Percentiles rank a stretch among this genome's conserved stretches.
Evolutionary conservation across 192 early-diverging fungal genomes (phyloP).

Genomic region (Polychytrium aggregatum): DNA sequence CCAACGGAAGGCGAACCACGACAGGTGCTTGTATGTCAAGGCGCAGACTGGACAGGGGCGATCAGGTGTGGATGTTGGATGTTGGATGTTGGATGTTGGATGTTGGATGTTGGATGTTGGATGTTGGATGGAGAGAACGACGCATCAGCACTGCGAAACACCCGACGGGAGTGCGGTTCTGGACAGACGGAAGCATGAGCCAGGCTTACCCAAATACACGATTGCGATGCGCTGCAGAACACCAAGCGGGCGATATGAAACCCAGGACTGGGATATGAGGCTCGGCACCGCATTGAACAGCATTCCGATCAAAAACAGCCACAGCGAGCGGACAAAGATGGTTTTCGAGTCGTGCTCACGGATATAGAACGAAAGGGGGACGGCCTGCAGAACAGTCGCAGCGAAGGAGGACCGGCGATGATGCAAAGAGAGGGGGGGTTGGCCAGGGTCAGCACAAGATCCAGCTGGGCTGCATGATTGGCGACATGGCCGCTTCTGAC

Average conservation of each 20-base stretch:
- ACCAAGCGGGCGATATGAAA: slow-evolving; percentile 16
- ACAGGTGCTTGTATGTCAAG: neutral
- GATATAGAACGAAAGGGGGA: slow-evolving; percentile 9
- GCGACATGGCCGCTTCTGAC: no score
- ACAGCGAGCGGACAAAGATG: slow-evolving; percentile 14
- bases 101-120: no score
- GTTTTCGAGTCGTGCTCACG: neutral
- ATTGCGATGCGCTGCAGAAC: slow-evolving; percentile 35
- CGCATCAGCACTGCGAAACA: no score
- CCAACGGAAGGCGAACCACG: neutral
- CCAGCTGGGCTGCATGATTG: no score
- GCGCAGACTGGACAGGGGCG: neutral
- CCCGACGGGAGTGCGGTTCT: neutral
- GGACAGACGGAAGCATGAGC: no score
- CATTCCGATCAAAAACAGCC: slow-evolving; percentile 23
- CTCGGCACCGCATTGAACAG: slow-evolving; percentile 13
- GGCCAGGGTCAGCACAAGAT: no score
- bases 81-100: no score
- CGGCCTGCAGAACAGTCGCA: slow-evolving; percentile 16
- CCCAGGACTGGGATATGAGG: neutral
- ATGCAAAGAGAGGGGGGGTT: no score
- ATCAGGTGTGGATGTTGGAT: no score
- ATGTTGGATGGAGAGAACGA: no score
- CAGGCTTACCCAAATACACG: slow-evolving; percentile 14
- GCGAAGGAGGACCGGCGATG: no score